Evolutionary conservation across 2,329 filamentous ascomycete genomes (phyloP).

Genomic region (Penicillium verrucosum): DNA sequence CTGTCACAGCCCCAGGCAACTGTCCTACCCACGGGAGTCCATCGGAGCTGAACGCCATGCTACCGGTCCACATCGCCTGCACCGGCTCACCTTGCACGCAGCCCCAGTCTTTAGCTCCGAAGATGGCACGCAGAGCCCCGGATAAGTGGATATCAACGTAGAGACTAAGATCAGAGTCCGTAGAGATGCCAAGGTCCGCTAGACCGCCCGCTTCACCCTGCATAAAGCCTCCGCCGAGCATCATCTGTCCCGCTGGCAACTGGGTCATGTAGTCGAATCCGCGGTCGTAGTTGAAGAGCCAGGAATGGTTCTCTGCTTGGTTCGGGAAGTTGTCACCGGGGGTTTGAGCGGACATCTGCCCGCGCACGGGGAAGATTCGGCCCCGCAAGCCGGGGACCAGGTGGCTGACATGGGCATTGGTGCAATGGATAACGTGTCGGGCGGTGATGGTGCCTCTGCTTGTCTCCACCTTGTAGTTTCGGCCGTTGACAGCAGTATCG

Average conservation of each 20-base stretch:
- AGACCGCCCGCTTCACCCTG: slow-evolving; percentile 44
- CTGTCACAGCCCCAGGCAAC: slow-evolving; percentile 19
- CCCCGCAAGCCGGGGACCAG: slow-evolving; percentile 49
- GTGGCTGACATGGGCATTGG: slow-evolving; percentile 54
- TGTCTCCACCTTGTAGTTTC: slow-evolving; percentile 47
- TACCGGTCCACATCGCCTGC: slow-evolving; percentile 36
- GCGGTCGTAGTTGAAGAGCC: slow-evolving; percentile 49
- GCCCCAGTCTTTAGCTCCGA: slow-evolving; percentile 26
- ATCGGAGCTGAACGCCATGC: slow-evolving; percentile 52
- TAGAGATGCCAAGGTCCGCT: slow-evolving; percentile 48
- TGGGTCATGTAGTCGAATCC: slow-evolving; percentile 56
- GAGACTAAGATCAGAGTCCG: slow-evolving; percentile 41
- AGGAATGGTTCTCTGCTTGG: slow-evolving; percentile 44
- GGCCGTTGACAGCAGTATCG: background rate
- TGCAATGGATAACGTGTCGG: slow-evolving; percentile 56
- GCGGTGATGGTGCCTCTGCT: slow-evolving; percentile 45
- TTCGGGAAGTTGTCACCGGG: slow-evolving; percentile 29
- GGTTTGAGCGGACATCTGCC: slow-evolving; percentile 44
- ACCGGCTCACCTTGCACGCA: slow-evolving; percentile 16
- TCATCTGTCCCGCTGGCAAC: slow-evolving; percentile 46
- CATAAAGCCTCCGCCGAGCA: slow-evolving; percentile 55
- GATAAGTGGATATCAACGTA: slow-evolving; percentile 29
- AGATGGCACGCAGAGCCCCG: slow-evolving; percentile 25
- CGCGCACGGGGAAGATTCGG: slow-evolving; percentile 38
- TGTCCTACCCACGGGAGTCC: slow-evolving; percentile 53